Conservation (phyloP, 768 basidiomycete species). For the Auricularia heimuer region DNA sequence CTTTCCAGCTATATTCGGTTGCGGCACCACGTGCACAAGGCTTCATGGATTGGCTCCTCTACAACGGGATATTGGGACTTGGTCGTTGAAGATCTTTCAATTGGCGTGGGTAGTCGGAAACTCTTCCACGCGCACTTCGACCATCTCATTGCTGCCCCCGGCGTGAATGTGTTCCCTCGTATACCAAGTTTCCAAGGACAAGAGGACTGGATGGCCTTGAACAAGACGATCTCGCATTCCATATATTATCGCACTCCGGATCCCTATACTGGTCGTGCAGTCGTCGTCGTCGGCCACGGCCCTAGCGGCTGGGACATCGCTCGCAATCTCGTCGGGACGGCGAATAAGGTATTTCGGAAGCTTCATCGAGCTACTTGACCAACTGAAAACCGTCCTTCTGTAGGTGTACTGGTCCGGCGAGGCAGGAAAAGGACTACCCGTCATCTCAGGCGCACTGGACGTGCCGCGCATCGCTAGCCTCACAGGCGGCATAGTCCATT, state of each 20-base stretch:
- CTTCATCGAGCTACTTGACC: too few relatives aligned
- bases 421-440: neutral
- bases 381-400: too few relatives aligned
- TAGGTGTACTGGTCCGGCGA: neutral
- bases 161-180: conserved; percentile 44
- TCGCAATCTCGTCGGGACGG: conserved; percentile 29
- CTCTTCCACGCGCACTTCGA: conserved; percentile 24
- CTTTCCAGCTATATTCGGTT: conserved; percentile 32
- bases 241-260: conserved; percentile 43
- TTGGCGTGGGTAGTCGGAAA: conserved; percentile 9
- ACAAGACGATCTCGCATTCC: conserved; percentile 33
- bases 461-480: conserved; percentile 43
- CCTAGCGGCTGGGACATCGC: conserved; percentile 39
- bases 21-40: conserved; percentile 32
- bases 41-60: conserved; percentile 34
- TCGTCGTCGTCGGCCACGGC: conserved; percentile 42
- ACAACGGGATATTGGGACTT: conserved; percentile 37
- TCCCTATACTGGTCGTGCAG: conserved; percentile 30
- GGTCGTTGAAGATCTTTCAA: conserved; percentile 16
- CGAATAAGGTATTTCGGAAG: conserved; percentile 28
- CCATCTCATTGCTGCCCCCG: conserved; percentile 47
- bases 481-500: conserved; percentile 32
- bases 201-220: conserved; percentile 36
- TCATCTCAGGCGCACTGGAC: neutral
- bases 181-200: conserved; percentile 37